Percentiles rank a stretch among this genome's conserved stretches.
Evolutionary conservation across 768 basidiomycete genomes (phyloP).

Genomic region (Pholiota molesta): DNA sequence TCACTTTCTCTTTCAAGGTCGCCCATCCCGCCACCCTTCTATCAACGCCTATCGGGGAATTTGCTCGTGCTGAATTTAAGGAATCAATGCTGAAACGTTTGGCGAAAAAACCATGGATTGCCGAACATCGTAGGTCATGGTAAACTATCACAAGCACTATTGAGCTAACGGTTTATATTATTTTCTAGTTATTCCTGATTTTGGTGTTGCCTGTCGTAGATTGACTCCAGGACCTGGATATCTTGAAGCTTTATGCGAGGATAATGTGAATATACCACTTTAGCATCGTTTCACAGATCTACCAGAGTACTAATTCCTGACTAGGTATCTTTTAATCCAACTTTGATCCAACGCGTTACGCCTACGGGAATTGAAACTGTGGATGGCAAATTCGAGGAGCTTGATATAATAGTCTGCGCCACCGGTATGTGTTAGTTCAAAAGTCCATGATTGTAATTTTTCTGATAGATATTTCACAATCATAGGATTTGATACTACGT

Average conservation of each 20-base stretch:
- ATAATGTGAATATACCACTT: slow-evolving; percentile 45
- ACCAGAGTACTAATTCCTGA: background rate
- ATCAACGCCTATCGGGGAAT: slow-evolving; percentile 39
- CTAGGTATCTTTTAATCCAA: slow-evolving; percentile 56
- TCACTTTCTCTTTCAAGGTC: slow-evolving; percentile 25
- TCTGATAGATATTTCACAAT: background rate
- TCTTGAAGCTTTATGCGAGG: slow-evolving; percentile 63
- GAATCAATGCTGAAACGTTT: slow-evolving; percentile 53
- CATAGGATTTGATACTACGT: slow-evolving; percentile 57
- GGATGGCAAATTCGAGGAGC: slow-evolving; percentile 55
- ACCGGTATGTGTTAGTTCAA: slow-evolving; percentile 44
- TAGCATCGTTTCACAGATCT: background rate
- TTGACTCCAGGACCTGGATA: slow-evolving; percentile 72
- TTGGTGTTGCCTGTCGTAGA: slow-evolving; percentile 61
- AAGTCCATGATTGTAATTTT: background rate
- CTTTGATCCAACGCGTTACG: slow-evolving; percentile 53
- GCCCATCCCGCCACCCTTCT: slow-evolving; percentile 45
- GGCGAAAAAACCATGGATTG: slow-evolving; percentile 61
- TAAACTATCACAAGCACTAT: background rate
- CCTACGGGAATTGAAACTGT: slow-evolving; percentile 56
- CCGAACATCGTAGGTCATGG: slow-evolving; percentile 47
- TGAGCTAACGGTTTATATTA: background rate
- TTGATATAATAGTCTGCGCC: slow-evolving; percentile 66
- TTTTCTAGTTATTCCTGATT: slow-evolving; percentile 56
- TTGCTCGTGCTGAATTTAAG: slow-evolving; percentile 38